A percentile compares a stretch with the other conserved stretches of the same genome.
Conservation (phyloP, 768 basidiomycete species). For the Antrodiella citrinella region DNA sequence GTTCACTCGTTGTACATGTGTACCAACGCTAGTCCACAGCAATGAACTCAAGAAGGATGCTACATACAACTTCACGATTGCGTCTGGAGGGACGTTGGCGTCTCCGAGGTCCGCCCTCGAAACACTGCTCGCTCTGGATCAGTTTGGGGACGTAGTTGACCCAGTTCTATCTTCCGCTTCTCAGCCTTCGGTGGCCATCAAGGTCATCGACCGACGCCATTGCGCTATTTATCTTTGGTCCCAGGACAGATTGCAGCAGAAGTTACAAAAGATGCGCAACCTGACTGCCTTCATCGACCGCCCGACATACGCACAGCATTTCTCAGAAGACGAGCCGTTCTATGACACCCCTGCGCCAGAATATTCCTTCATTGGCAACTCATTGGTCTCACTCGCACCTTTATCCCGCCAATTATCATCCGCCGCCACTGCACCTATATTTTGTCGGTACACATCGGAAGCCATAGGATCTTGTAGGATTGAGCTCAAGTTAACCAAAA, state of each 20-base stretch:
- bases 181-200: conserved; percentile 82
- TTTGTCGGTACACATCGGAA: conserved; percentile 89
- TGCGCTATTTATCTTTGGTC: conserved; percentile 91
- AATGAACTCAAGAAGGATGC: conserved; percentile 84
- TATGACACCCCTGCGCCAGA: conserved; percentile 82
- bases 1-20: too few species aligned
- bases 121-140: conserved; percentile 78
- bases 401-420: conserved; percentile 72
- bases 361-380: conserved; percentile 90
- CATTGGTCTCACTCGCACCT: conserved; percentile 73
- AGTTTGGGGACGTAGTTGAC: conserved; percentile 91
- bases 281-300: conserved; percentile 83
- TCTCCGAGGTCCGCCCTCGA: conserved; percentile 79
- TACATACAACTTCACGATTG: conserved; percentile 86
- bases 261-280: conserved; percentile 90
- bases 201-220: conserved; percentile 83
- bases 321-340: conserved; percentile 90
- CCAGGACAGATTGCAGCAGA: conserved; percentile 78
- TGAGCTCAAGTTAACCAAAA: conserved; percentile 72
- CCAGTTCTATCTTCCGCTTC: conserved; percentile 62
- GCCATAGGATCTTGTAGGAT: conserved; percentile 93
- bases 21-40: too few species aligned
- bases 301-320: conserved; percentile 90
- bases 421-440: conserved; percentile 75
- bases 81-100: conserved; percentile 73